Evolutionary conservation across 2,329 filamentous ascomycete species (phyloP), one percentile per base, ranked within the genome.

Genomic region (Penicillium sp.): DNA sequence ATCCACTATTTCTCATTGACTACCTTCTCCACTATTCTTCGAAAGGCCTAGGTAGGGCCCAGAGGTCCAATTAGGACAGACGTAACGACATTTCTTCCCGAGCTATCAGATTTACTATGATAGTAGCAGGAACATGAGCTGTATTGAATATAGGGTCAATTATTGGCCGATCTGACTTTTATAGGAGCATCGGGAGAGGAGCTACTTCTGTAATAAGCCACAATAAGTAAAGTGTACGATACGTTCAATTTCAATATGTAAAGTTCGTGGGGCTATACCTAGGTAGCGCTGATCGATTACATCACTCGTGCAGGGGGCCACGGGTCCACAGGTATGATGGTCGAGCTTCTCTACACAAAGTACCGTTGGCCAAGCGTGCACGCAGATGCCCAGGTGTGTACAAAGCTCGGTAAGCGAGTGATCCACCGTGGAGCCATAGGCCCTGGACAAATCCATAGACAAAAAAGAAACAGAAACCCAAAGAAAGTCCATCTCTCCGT

Each of bases 11-110:
- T n/a, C n/a, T n/a, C n/a, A n/a, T n/a, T n/a, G n/a, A n/a, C n/a
- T n/a, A n/a, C n/a, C n/a, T n/a, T n/a, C n/a, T 48, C 58, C 58
- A 52, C 58, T 56, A 59, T 26, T 2, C 6, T 35, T 7, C 2
- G 12, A 24, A 13, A 3, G n/a, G n/a, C 4, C 19, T 1, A 28
- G 13, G n/a, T 22, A 22, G 22, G 22, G 17, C 17, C 17, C 17
- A 17, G 17, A 17, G 17, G 31, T n/a, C 31, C 12, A 43, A 17
- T 34, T 22, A 43, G 9, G 26, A 22, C 15, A 26, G 4, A 35
- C 6, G 43, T 19, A 15, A 28, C n/a, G 22, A 12, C 5, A 1
- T 19, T 19, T 13, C 9, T 17, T 19, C 43, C 19, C 13, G 12
- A 29, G 17, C 3, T 22, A 4, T 17, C 4, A 10, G 15, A 29